Evolutionary conservation across 192 early-diverging fungal species (phyloP), one percentile per base, ranked within the genome.

Genomic region (Mortierella alpina): DNA sequence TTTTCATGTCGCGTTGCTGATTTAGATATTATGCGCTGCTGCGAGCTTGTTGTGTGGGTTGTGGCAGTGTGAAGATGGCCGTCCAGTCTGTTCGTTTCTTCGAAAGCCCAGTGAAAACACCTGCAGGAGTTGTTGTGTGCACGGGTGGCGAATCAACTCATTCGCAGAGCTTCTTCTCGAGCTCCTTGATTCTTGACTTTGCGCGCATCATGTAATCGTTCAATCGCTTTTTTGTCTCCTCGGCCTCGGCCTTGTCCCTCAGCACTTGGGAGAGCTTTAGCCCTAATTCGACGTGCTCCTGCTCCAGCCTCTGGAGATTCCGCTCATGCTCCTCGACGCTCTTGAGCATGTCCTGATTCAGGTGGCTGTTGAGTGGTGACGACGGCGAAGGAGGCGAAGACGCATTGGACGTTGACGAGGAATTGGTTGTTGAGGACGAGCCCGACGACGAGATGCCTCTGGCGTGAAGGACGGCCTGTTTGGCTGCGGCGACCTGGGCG

Each of bases 211-310:
- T 72, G 55, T 72, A 68, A 42, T 80, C 77, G 42, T 64, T 80
- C 70, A 80, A 42, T 6, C 70, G 49, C 66, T 80, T 80, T 60
- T 80, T 80, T 1, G 77, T 80, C 51, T 80, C 77, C 22, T 80
- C 77, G 1, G 77, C 77, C 60, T 80, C 77, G 9, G 77, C 77
- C 66, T 80, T 80, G 55, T 80, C 77, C 46, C 65, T 65, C 15
- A 80, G 51, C 9, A 68, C 77, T 42, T 72, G 70, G 12, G 77
- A 80, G 10, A 80, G 57, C 20, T 67, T 72, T 13, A 72, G 41
- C 2, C 77, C 77, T 2, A 80, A 66, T 6, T 72, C 70, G 12
- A 68, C 68, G 47, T 80, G 77, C 55, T 80, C 70, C 31, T 72
- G 70, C 13, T 80, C 77, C 46, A 80, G 66, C 41, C 42, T 14